A percentile compares a stretch with the other conserved stretches of the same genome.
These are phyloP conservation scores for Acacia concinna DNA, from an alignment of 331 rosid genomes.

Conservation along the genomic window DNA sequence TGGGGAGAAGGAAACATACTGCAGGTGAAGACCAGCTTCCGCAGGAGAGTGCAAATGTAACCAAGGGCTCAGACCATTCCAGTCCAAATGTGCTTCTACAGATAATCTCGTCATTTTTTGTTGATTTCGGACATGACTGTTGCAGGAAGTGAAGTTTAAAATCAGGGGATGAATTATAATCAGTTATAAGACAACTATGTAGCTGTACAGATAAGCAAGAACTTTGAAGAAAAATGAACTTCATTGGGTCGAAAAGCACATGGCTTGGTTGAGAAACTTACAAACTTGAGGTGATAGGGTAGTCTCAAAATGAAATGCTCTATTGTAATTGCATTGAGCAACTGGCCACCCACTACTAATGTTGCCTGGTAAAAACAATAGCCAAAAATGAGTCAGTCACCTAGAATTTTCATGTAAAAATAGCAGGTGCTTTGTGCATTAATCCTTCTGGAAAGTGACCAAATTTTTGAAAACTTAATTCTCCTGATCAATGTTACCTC, in stretches of 20 bases:
- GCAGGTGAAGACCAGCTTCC: slow-evolving; percentile 99
- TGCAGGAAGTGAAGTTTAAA: slow-evolving; percentile 19
- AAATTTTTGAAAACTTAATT: background rate
- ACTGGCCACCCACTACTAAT: slow-evolving; percentile 80
- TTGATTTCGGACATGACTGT: slow-evolving; percentile 85
- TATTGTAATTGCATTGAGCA: slow-evolving; percentile 86
- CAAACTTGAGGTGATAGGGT: slow-evolving; percentile 93
- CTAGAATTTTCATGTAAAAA: background rate
- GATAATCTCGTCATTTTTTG: slow-evolving; percentile 74
- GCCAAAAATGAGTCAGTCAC: slow-evolving; percentile 18
- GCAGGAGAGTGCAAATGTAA: slow-evolving; percentile 94
- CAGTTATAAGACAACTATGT: background rate
- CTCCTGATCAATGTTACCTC: slow-evolving; percentile 57
- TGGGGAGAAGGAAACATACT: slow-evolving; percentile 40
- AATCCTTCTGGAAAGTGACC: background rate
- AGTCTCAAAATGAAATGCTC: slow-evolving; percentile 94
- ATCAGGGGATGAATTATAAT: slow-evolving; percentile 13
- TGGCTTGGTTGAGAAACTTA: slow-evolving; percentile 43
- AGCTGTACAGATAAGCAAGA: background rate
- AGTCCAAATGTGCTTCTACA: slow-evolving; percentile 71
- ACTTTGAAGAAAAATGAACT: background rate
- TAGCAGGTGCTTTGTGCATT: background rate
- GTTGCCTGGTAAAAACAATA: slow-evolving; percentile 66
- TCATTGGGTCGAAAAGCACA: slow-evolving; percentile 3
- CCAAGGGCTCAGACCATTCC: slow-evolving; percentile 91